These are phyloP conservation scores for Lithohypha guttulata DNA, from an alignment of 2,329 filamentous ascomycete species.

Conservation along the genomic window DNA sequence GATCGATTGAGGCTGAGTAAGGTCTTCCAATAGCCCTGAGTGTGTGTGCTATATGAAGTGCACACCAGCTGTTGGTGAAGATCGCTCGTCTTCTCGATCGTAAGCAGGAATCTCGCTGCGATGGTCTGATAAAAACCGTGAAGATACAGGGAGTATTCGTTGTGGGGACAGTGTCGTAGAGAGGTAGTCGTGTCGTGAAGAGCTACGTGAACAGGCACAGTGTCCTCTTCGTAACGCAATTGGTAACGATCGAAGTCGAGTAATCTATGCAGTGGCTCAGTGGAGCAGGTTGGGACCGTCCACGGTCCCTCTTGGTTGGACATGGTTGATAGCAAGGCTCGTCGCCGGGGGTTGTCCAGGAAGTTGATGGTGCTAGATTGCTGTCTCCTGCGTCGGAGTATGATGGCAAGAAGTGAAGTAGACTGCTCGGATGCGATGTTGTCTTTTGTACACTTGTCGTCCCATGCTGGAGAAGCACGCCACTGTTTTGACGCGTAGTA, in stretches of 20 bases:
- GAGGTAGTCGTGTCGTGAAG: constrained; percentile 3
- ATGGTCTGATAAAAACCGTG: neutral
- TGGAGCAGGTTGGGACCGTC: neutral
- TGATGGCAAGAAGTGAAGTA: constrained; percentile 6
- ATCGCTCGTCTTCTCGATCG: constrained; percentile 2
- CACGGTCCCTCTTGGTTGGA: constrained; percentile 2
- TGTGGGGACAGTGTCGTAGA: constrained; percentile 1
- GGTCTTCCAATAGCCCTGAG: constrained; percentile 3
- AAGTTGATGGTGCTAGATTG: constrained; percentile 2
- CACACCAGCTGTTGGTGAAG: constrained; percentile 3
- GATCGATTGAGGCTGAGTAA: constrained; percentile 3
- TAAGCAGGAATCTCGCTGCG: constrained; percentile 1
- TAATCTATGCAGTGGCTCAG: neutral
- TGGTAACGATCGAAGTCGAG: neutral
- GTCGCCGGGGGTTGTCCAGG: neutral
- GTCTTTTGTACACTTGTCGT: constrained; percentile 3
- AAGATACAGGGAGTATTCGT: constrained; percentile 3
- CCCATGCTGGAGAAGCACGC: constrained; percentile 3
- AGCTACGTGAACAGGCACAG: constrained; percentile 1
- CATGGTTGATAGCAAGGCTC: constrained; percentile 4
- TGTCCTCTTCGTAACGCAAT: neutral
- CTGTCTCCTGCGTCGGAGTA: neutral
- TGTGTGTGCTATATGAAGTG: neutral
- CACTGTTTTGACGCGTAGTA: constrained; percentile 1
- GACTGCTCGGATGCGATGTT: constrained; percentile 14